A percentile compares a stretch with the other conserved stretches of the same genome.
Evolutionary conservation across 1,139 yeast genomes (phyloP).

Genomic region (Protomyces lactucae-debilis): DNA sequence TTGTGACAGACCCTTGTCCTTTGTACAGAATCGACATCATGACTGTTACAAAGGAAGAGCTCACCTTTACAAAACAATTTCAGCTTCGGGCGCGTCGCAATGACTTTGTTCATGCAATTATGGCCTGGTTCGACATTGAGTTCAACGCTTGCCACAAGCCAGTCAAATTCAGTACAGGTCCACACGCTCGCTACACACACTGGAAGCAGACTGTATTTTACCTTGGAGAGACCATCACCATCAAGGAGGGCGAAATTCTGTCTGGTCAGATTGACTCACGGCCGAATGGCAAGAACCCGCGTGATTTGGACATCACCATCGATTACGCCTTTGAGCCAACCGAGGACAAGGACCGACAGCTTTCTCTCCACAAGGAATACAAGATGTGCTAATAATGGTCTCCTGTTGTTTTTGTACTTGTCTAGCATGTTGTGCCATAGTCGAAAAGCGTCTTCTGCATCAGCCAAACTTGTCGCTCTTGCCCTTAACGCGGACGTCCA

Average conservation of each 20-base stretch:
- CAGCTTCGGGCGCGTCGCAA: slow-evolving; percentile 66
- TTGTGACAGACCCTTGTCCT: slow-evolving; percentile 63
- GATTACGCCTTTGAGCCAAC: slow-evolving; percentile 51
- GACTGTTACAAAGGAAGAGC: slow-evolving; percentile 76
- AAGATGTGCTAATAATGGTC: slow-evolving; percentile 51
- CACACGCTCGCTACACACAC: slow-evolving; percentile 47
- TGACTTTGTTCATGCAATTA: slow-evolving; percentile 80
- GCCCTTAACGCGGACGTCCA: slow-evolving; percentile 27
- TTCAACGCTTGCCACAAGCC: slow-evolving; percentile 54
- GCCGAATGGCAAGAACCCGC: slow-evolving; percentile 73
- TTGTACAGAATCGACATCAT: slow-evolving; percentile 82
- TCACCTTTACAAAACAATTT: slow-evolving; percentile 67
- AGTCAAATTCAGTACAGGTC: slow-evolving; percentile 46
- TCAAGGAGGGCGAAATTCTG: slow-evolving; percentile 70
- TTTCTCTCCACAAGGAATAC: slow-evolving; percentile 54
- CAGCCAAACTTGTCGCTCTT: slow-evolving; percentile 29
- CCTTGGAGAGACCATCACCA: slow-evolving; percentile 66
- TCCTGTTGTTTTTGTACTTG: not conserved
- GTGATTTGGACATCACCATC: slow-evolving; percentile 48
- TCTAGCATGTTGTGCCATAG: not conserved
- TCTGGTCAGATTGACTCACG: slow-evolving; percentile 66
- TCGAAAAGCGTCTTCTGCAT: not conserved
- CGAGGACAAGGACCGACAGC: slow-evolving; percentile 44
- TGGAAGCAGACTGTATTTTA: slow-evolving; percentile 99
- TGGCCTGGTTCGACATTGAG: slow-evolving; percentile 92